Conservation (phyloP, 805 yeast genomes). For the Barnettozyma sp. region DNA sequence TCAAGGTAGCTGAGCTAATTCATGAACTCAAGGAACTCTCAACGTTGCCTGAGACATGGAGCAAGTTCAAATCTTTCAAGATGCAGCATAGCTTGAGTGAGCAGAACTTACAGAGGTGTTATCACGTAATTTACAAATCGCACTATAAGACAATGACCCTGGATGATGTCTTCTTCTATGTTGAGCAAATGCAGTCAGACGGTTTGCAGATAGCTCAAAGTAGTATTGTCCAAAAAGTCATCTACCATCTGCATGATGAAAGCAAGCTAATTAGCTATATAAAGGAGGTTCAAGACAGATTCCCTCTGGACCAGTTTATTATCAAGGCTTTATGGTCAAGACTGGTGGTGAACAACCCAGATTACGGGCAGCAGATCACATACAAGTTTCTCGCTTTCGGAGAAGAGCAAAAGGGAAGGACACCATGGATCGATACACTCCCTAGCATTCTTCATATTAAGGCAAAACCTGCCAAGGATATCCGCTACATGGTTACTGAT, state of each 20-base stretch:
- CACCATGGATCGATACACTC: constrained; percentile 8
- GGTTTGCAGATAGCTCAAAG: constrained; percentile 6
- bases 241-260: constrained; percentile 3
- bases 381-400: constrained; percentile 1
- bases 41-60: constrained; percentile 11
- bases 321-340: constrained; percentile 8
- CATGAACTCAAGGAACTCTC: constrained; percentile 1
- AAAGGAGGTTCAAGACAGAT: background rate
- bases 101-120: constrained; percentile 10
- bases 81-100: background rate
- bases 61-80: constrained; percentile 4
- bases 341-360: constrained; percentile 3
- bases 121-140: constrained; percentile 9
- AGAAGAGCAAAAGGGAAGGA: background rate
- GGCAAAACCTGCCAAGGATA: background rate
- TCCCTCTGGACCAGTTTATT: constrained; percentile 4
- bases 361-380: constrained; percentile 1
- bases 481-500: background rate
- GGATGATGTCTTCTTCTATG: constrained; percentile 9
- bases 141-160: constrained; percentile 9
- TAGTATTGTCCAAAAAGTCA: constrained; percentile 5
- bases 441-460: constrained; percentile 3
- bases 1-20: constrained; percentile 10
- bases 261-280: background rate
- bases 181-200: constrained; percentile 9